phyloP scores from a whole-genome alignment of 306 rosid genomes.

The Trifolium repens region DNA sequence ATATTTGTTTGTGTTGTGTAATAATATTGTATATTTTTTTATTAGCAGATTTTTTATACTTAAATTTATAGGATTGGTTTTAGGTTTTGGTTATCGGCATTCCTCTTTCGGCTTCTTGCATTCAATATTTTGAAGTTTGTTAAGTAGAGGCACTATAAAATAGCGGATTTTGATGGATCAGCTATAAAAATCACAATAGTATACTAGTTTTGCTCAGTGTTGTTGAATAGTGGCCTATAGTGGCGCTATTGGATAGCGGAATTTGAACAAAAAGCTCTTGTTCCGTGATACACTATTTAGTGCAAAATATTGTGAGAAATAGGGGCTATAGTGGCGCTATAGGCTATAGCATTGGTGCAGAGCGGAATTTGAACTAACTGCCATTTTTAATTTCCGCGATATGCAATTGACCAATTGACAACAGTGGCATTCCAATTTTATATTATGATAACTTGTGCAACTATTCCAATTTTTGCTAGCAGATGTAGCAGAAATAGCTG shows the following conservation, averaged over 20 bases:
- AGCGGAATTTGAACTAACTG: too few species aligned
- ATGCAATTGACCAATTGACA: too few species aligned
- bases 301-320: too few species aligned
- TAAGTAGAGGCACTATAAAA: background rate
- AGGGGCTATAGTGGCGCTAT: too few species aligned
- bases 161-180: background rate
- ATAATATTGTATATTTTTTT: constrained; percentile 6
- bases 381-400: too few species aligned
- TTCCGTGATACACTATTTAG: too few species aligned
- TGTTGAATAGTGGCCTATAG: too few species aligned
- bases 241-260: too few species aligned
- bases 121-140: constrained; percentile 5
- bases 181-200: background rate
- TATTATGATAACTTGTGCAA: background rate
- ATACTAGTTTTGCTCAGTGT: background rate
- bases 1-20: background rate
- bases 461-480: background rate
- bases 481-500: background rate
- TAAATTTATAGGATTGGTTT: constrained; percentile 34
- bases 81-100: constrained; percentile 35
- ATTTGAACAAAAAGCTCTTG: too few species aligned
- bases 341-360: too few species aligned
- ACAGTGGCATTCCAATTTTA: too few species aligned
- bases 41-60: constrained; percentile 37
- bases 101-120: constrained; percentile 13